Conservation (phyloP, 495 filamentous ascomycete species). For the Hypoxylon crocopeplum region DNA sequence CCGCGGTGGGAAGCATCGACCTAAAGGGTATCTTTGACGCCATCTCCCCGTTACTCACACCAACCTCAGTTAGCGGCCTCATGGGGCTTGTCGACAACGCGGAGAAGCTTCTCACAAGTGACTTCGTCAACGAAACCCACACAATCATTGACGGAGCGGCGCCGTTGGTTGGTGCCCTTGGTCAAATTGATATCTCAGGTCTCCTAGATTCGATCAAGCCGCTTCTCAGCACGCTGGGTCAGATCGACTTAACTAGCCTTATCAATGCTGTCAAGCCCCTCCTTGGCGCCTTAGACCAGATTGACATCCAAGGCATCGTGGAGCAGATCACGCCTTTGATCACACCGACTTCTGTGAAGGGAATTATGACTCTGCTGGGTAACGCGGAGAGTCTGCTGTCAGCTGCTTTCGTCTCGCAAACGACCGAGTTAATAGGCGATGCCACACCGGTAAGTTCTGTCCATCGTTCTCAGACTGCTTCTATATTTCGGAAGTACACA, state of each 20-base stretch:
- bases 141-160: conserved; percentile 43
- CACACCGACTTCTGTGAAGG: conserved; percentile 48
- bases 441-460: conserved; percentile 54
- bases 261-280: conserved; percentile 49
- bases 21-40: conserved; percentile 49
- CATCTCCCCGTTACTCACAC: conserved; percentile 49
- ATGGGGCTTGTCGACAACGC: conserved; percentile 54
- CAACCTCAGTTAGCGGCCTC: conserved; percentile 49
- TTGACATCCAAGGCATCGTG: conserved; percentile 48
- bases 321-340: conserved; percentile 49
- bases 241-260: conserved; percentile 41
- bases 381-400: conserved; percentile 52
- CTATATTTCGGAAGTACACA: not conserved
- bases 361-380: conserved; percentile 48
- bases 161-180: conserved; percentile 42
- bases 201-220: conserved; percentile 45
- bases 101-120: conserved; percentile 48
- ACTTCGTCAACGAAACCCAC: conserved; percentile 57
- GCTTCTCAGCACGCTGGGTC: conserved; percentile 40
- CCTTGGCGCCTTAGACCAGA: conserved; percentile 40
- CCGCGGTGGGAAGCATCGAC: conserved; percentile 48
- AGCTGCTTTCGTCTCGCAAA: conserved; percentile 52
- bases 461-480: not conserved
- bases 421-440: conserved; percentile 57
- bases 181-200: conserved; percentile 42